Base-by-base conservation (phyloP, 1,284 basidiomycete species). In the Boletus hoseneyae region DNA sequence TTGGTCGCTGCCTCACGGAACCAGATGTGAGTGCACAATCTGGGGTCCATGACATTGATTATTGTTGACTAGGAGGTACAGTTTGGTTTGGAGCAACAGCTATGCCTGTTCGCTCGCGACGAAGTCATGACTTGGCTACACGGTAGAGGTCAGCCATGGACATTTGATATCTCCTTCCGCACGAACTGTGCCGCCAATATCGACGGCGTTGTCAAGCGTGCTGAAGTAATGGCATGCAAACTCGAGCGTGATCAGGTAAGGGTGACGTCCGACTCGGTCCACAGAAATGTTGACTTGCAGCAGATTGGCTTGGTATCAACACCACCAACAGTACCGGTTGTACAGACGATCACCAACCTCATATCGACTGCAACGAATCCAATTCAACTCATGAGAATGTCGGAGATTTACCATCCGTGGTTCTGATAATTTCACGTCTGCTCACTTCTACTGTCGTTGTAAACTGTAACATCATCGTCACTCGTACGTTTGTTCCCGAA, bases 91-190 rank as follows among this genome's bases (percentile, higher is more conserved):
- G 93, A 96, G 57, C 87, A 93, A 60, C 89, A 92, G 51, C 77
- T 97, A 13, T 90, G 88, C 56, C 75, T 97, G 47, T 97, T 97
- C 67, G 84, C 92, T 21, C 82, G 94, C 27, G 97, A 99, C 66
- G 97, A 99, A 70, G 87, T 97, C 45, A 80, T 84, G 59, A 78
- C 80, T 13, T 93, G 88, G 87, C 59, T 85, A 52, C 73, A 72
- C 27, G 72, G 74, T 47, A 76, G 78, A 40, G 70, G 72, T 21
- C 75, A 77, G 48, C 73, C 76, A 16, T 77, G 73, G 70, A 73
- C 70, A 25, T 70, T 78, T 33, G 90, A 93, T 60, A 54, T 72
- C 16, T 68, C 74, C 45, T 85, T 90, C 70, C 83, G 87, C 27
- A 76, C 82, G 46, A 77, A 82, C 45, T 88, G 95, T 12, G 71